Base-by-base conservation (phyloP, 106 monocot genomes). In the Allium sativum region DNA sequence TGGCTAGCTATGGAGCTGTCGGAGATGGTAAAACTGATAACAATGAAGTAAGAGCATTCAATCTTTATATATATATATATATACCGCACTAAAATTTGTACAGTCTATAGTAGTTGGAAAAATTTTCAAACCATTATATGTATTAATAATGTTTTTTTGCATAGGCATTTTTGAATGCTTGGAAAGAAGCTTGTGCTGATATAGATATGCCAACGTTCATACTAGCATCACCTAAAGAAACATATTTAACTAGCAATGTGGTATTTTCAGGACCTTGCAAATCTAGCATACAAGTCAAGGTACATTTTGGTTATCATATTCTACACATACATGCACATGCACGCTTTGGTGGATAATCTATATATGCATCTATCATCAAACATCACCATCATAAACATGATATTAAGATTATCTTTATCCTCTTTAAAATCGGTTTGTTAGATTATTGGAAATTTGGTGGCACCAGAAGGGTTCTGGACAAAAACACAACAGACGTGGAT, bases 131-230 rank as follows among this genome's bases (percentile, higher is more conserved):
- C 11, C 11, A 41, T 16, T 18, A 17, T 44, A 5, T 13, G 8
- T 20, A 45, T 46, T 7, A 17, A 18, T 15, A 40, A 7, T 4
- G 8, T 13, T 65, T 22, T 65, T 1, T 51, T 6, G 22, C 18
- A 20, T 48, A 69, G 69, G 69, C 69, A 48, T 69, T 69, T 51
- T 6, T 69, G 17, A 69, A 69, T 14, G 59, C 69, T 0, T 69
- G 69, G 69, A 21, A 17, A 69, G 69, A 40, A 18, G 59, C 57
- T 50, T 69, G 69, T 42, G 47, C 48, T 16, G 69, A 69, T 59
- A 13, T 13, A 10, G 51, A 52, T 10, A 5, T 11, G 40, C 59
- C 69, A 18, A 48, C 48, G 21, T 13, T 69, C 12, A 17, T 69
- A 17, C 40, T 69, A 40, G 17, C 50, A 18, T 44, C 59, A 17